Conservation (phyloP, 1,284 basidiomycete genomes). For the Heliocybe sulcata region DNA sequence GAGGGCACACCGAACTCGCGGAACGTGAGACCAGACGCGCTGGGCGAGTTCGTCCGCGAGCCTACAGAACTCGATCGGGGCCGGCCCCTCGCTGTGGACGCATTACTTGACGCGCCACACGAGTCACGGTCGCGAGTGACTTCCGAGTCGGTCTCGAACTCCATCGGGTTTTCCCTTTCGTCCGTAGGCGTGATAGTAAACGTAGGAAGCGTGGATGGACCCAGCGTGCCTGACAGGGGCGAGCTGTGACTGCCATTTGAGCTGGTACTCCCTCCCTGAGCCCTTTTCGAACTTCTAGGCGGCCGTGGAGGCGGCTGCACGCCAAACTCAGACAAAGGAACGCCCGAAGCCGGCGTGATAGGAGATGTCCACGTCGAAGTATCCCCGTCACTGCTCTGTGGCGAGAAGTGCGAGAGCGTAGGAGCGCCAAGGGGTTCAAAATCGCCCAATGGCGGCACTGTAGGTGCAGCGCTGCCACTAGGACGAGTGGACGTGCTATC, state of each 20-base stretch:
- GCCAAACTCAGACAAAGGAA: slow-evolving; percentile 1
- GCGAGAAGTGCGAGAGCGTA: slow-evolving; percentile 1
- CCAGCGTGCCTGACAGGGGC: slow-evolving; percentile 6
- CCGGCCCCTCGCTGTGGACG: slow-evolving; percentile 17
- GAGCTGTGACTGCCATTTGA: slow-evolving; percentile 8
- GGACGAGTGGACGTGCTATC: slow-evolving; percentile 16
- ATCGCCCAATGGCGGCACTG: neutral
- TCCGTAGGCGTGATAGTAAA: neutral
- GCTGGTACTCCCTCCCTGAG: neutral
- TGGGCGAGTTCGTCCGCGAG: slow-evolving; percentile 12
- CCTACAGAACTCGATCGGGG: slow-evolving; percentile 11
- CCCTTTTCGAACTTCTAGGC: slow-evolving; percentile 12
- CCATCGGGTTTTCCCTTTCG: neutral
- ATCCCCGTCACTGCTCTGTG: neutral
- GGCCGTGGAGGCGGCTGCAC: slow-evolving; percentile 14
- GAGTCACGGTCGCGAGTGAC: slow-evolving; percentile 11
- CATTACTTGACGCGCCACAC: slow-evolving; percentile 21
- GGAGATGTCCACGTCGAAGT: neutral
- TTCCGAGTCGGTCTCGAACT: neutral
- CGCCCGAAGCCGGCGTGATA: neutral
- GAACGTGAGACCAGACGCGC: slow-evolving; percentile 33
- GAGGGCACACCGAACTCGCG: slow-evolving; percentile 35
- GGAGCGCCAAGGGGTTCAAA: neutral
- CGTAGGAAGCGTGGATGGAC: neutral
- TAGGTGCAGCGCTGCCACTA: neutral